These are phyloP conservation scores for Triticum urartu DNA, from an alignment of 176 grass and related monocot genomes.

Conservation along the genomic window DNA sequence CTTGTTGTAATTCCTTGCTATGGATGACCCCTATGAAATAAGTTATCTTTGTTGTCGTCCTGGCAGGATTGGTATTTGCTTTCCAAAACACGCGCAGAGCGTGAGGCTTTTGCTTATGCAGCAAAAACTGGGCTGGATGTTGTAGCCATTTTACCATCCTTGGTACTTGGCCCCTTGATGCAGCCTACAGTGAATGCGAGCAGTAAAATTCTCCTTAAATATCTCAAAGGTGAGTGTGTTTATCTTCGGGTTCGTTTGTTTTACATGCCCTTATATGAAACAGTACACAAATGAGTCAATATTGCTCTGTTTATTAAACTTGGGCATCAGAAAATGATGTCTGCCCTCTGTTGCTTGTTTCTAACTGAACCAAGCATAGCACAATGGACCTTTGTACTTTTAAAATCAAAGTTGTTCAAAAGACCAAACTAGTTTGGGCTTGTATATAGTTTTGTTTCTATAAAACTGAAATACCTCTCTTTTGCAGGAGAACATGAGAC, in stretches of 20 bases:
- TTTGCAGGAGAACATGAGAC: conserved; percentile 8
- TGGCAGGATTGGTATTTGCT: conserved; percentile 46
- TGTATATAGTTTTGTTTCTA: neutral
- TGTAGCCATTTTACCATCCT: conserved; percentile 30
- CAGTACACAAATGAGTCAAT: neutral
- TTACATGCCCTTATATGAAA: neutral
- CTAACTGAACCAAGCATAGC: neutral
- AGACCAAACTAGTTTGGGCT: neutral
- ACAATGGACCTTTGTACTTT: neutral
- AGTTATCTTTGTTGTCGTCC: neutral
- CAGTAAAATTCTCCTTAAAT: conserved; percentile 11
- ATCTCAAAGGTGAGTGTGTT: conserved; percentile 33
- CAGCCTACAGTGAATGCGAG: conserved; percentile 37
- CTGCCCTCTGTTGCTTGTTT: neutral
- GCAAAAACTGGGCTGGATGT: conserved; percentile 39
- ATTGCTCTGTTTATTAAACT: neutral
- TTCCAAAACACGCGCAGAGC: conserved; percentile 40
- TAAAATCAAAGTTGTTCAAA: neutral
- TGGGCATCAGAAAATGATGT: neutral
- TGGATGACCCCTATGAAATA: neutral
- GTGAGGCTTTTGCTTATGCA: conserved; percentile 37
- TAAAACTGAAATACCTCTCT: conserved; percentile 1
- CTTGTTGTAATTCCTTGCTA: neutral
- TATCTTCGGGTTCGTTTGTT: neutral
- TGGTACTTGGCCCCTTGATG: conserved; percentile 39